Conservation (phyloP, 805 yeast genomes). For the Debaryomyces maramus region DNA sequence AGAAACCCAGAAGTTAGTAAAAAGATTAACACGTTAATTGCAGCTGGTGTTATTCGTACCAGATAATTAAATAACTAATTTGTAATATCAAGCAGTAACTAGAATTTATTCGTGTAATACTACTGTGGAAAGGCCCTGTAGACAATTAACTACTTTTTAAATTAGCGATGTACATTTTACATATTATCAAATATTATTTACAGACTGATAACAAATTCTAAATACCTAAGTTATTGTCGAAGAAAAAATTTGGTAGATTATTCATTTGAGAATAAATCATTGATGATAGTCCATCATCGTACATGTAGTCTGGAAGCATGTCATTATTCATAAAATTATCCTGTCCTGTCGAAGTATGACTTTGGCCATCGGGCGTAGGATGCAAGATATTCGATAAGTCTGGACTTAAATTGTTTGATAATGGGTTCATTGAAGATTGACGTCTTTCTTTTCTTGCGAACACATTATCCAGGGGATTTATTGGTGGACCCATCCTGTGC, state of each 20-base stretch:
- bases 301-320: slow-evolving; percentile 12
- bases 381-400: not conserved
- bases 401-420: not conserved
- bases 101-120: too few species aligned
- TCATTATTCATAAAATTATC: not conserved
- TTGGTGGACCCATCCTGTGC: not conserved
- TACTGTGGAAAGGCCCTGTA: too few species aligned
- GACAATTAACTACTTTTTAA: too few species aligned
- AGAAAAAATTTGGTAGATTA: slow-evolving; percentile 39
- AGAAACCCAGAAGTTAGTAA: slow-evolving; percentile 88
- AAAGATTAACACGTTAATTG: slow-evolving; percentile 85
- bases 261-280: slow-evolving; percentile 26
- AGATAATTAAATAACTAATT: slow-evolving; percentile 40
- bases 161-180: too few species aligned
- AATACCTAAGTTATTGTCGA: slow-evolving; percentile 32
- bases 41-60: slow-evolving; percentile 95
- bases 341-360: not conserved
- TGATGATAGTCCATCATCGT: slow-evolving; percentile 23
- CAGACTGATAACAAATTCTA: too few species aligned
- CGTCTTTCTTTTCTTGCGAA: too few species aligned
- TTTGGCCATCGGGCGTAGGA: not conserved
- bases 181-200: too few species aligned
- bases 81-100: too few species aligned
- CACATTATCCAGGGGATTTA: too few species aligned
- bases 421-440: too few species aligned